These are phyloP conservation scores for Ramularia endophylla DNA, from an alignment of 2,329 filamentous ascomycete species.

Conservation along the genomic window DNA sequence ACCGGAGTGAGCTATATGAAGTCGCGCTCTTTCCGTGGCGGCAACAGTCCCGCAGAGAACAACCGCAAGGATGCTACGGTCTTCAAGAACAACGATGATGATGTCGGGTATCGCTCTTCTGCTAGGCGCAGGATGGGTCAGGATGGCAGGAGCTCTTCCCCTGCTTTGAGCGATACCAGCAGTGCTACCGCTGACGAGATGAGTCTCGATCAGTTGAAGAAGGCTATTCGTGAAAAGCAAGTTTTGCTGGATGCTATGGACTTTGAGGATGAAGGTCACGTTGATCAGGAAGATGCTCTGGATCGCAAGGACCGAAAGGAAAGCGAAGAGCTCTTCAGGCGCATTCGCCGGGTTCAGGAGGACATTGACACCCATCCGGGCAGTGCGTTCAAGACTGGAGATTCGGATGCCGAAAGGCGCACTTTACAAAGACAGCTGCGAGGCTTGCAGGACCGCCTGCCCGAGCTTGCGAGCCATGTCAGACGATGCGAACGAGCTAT, in stretches of 20 bases:
- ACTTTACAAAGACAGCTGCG: conserved; percentile 85
- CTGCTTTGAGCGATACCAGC: conserved; percentile 56
- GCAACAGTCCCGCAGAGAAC: conserved; percentile 49
- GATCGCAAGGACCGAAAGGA: conserved; percentile 87
- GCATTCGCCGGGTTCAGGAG: conserved; percentile 84
- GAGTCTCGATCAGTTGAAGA: conserved; percentile 78
- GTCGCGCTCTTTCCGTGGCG: conserved; percentile 74
- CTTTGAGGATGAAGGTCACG: conserved; percentile 83
- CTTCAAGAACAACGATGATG: conserved; percentile 90
- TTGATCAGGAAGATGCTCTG: conserved; percentile 85
- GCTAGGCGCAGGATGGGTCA: conserved; percentile 75
- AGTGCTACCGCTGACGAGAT: conserved; percentile 70
- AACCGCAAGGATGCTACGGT: conserved; percentile 90
- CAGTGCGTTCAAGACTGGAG: conserved; percentile 60
- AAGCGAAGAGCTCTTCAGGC: conserved; percentile 87
- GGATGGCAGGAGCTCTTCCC: conserved; percentile 68
- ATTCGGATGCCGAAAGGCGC: conserved; percentile 83
- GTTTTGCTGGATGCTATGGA: conserved; percentile 93
- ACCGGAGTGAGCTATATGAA: conserved; percentile 99
- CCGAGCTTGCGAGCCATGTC: conserved; percentile 86
- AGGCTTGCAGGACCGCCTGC: conserved; percentile 79
- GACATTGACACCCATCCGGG: conserved; percentile 92
- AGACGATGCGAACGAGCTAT: conserved; percentile 87
- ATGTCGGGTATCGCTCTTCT: conserved; percentile 82
- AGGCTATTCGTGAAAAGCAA: conserved; percentile 91